Percentiles rank a stretch among this genome's conserved stretches.
These are phyloP conservation scores for Neurospora sp. DNA, from an alignment of 495 filamentous ascomycete species.

Conservation along the genomic window DNA sequence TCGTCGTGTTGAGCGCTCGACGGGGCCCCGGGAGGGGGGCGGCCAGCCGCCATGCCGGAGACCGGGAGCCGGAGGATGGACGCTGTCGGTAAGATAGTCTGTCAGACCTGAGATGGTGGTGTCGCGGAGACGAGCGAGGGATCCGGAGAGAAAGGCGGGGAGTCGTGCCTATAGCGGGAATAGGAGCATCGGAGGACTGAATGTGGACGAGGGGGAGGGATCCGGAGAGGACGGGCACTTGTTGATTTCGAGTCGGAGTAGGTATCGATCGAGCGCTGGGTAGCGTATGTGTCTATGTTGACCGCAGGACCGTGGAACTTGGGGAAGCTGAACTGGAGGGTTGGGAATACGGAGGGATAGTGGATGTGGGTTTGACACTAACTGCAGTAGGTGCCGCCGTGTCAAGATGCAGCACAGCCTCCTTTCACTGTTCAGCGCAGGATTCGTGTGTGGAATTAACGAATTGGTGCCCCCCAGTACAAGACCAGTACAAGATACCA, in stretches of 20 bases:
- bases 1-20: constrained; percentile 49
- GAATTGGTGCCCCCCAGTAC: background rate
- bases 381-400: constrained; percentile 5
- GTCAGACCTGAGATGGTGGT: constrained; percentile 17
- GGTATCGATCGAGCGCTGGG: background rate
- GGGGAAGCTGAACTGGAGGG: background rate
- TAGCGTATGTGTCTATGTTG: background rate
- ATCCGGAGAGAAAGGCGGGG: background rate
- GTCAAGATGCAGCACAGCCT: constrained; percentile 12
- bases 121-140: constrained; percentile 3
- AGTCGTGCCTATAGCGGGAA: background rate
- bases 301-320: background rate
- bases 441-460: constrained; percentile 2
- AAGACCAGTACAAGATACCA: background rate
- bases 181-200: background rate
- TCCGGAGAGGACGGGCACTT: background rate
- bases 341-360: background rate
- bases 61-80: background rate
- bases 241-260: background rate
- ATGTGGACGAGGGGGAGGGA: background rate
- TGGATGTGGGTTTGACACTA: background rate
- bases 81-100: constrained; percentile 5
- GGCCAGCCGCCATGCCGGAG: constrained; percentile 53
- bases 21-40: constrained; percentile 50
- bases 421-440: constrained; percentile 5